Conservation (phyloP, 1,284 basidiomycete genomes). For the Fomitiporia mediterranea region DNA sequence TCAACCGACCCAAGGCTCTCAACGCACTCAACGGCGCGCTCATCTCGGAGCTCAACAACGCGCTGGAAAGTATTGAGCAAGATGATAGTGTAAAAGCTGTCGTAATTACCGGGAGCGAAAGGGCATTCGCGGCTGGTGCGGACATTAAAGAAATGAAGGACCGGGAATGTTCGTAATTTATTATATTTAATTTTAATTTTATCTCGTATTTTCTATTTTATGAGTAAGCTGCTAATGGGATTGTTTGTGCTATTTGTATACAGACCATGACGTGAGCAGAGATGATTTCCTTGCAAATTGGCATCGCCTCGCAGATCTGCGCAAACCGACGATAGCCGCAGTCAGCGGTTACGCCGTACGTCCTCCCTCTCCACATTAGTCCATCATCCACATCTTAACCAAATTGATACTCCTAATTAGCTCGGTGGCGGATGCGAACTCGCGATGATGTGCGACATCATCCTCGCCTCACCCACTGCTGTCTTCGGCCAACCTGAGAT, state of each 20-base stretch:
- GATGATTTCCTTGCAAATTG: conserved; percentile 89
- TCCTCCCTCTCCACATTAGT: conserved; percentile 2
- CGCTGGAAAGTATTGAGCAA: conserved; percentile 65
- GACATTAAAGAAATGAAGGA: conserved; percentile 95
- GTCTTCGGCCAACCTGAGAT: conserved; percentile 98
- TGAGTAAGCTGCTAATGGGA: not conserved
- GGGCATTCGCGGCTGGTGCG: conserved; percentile 90
- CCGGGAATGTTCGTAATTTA: conserved; percentile 68
- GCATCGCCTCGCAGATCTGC: conserved; percentile 70
- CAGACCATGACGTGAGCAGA: conserved; percentile 84
- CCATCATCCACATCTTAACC: not conserved
- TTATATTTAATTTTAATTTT: no score
- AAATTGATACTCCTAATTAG: no score
- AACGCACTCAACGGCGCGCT: conserved; percentile 87
- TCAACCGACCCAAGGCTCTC: conserved; percentile 95
- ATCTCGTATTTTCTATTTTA: not conserved
- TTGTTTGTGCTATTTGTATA: conserved; percentile 9
- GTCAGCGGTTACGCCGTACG: conserved; percentile 93
- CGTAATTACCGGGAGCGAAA: conserved; percentile 91
- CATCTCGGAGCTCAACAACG: conserved; percentile 74
- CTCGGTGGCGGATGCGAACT: conserved; percentile 97
- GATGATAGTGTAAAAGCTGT: conserved; percentile 78
- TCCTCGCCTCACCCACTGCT: conserved; percentile 90
- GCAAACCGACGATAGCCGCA: conserved; percentile 94
- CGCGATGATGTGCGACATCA: conserved; percentile 95